These are phyloP conservation scores for Cladophialophora exuberans DNA, from an alignment of 2,329 filamentous ascomycete species.

Conservation along the genomic window DNA sequence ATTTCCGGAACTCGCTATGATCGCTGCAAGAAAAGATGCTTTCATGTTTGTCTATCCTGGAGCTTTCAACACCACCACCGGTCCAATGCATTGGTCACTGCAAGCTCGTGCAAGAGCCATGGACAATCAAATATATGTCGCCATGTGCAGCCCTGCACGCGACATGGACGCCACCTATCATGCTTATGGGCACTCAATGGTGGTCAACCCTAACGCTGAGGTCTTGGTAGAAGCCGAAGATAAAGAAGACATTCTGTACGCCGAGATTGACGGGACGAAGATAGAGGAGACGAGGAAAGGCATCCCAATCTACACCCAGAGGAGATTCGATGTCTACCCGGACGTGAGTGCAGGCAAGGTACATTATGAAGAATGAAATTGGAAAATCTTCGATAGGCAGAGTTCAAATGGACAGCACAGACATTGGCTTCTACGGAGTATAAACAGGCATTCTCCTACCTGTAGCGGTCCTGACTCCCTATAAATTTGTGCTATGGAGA, in stretches of 20 bases:
- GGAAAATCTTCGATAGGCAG: not conserved
- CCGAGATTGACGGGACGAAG: conserved; percentile 67
- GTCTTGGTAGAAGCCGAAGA: conserved; percentile 81
- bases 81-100: conserved; percentile 87
- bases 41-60: conserved; percentile 91
- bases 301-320: conserved; percentile 82
- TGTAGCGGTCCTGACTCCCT: no score
- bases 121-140: conserved; percentile 95
- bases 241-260: conserved; percentile 73
- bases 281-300: conserved; percentile 77
- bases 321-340: conserved; percentile 93
- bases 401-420: no score
- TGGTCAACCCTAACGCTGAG: conserved; percentile 83
- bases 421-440: no score
- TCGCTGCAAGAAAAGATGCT: conserved; percentile 82
- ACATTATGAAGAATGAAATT: conserved; percentile 41
- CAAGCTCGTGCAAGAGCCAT: conserved; percentile 80
- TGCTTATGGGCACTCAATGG: conserved; percentile 88
- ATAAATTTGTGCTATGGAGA: no score
- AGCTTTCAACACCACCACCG: conserved; percentile 96
- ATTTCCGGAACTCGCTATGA: conserved; percentile 89
- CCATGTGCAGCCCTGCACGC: conserved; percentile 85
- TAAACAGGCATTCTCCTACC: no score
- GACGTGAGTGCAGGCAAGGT: conserved; percentile 72
- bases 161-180: conserved; percentile 78